These are phyloP conservation scores for Ceratocystis huliohia DNA, from an alignment of 2,329 filamentous ascomycete species.

Conservation along the genomic window DNA sequence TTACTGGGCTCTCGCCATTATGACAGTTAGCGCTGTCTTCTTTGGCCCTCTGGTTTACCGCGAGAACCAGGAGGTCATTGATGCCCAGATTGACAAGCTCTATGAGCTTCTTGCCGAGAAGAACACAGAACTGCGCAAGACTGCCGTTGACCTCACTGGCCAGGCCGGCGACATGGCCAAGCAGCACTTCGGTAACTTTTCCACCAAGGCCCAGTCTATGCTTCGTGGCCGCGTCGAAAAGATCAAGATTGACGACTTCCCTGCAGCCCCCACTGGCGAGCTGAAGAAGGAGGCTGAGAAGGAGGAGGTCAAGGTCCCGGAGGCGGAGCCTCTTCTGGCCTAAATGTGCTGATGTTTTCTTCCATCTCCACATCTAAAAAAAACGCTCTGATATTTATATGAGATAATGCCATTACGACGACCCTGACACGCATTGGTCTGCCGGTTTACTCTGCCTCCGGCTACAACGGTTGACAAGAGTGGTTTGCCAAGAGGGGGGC, in stretches of 20 bases:
- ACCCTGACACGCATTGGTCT: background rate
- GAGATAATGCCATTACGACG: background rate
- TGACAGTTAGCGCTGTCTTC: slow-evolving; percentile 48
- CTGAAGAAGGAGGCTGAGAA: slow-evolving; percentile 24
- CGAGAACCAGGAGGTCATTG: slow-evolving; percentile 57
- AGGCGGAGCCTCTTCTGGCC: slow-evolving; percentile 14
- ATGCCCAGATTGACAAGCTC: slow-evolving; percentile 46
- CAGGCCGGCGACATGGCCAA: slow-evolving; percentile 52
- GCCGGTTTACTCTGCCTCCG: background rate
- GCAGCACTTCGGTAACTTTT: slow-evolving; percentile 56
- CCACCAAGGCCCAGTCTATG: slow-evolving; percentile 53
- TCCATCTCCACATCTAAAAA: background rate
- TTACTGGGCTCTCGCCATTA: slow-evolving; percentile 54
- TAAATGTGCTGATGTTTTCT: slow-evolving; percentile 5
- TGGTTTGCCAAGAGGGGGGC: no score
- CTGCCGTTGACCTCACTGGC: slow-evolving; percentile 51
- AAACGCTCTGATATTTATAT: background rate
- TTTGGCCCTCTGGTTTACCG: slow-evolving; percentile 51
- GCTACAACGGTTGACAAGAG: background rate
- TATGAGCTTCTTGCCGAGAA: slow-evolving; percentile 48
- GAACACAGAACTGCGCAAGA: slow-evolving; percentile 47
- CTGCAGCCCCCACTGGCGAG: slow-evolving; percentile 30
- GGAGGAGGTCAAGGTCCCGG: slow-evolving; percentile 1
- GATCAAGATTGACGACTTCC: slow-evolving; percentile 31
- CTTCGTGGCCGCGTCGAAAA: slow-evolving; percentile 39